Evolutionary conservation across 2,329 filamentous ascomycete genomes (phyloP).

Genomic region (Tolypocladium ophioglossoides): DNA sequence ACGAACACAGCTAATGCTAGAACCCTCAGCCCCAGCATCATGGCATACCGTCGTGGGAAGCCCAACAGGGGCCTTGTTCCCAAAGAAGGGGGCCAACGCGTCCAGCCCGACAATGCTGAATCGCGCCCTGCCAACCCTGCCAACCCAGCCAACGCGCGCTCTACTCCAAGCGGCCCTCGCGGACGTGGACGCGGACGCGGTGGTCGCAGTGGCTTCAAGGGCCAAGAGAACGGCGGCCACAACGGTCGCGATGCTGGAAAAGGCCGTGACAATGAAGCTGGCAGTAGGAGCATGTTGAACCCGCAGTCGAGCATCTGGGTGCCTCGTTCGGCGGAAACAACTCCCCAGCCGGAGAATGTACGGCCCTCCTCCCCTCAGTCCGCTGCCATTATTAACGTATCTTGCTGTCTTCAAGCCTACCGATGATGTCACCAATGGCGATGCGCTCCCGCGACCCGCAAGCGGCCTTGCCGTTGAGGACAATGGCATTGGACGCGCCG

Average conservation of each 20-base stretch:
- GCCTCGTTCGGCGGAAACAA: background rate
- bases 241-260: background rate
- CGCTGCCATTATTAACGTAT: background rate
- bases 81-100: background rate
- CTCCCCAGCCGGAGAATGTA: background rate
- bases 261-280: background rate
- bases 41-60: background rate
- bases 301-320: background rate
- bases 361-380: background rate
- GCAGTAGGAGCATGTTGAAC: background rate
- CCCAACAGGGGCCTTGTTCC: background rate
- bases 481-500: background rate
- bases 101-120: constrained; percentile 1
- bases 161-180: background rate
- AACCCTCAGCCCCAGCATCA: background rate
- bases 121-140: background rate
- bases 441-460: background rate
- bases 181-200: background rate
- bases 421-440: background rate
- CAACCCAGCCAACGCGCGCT: background rate
- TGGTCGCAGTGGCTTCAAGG: background rate
- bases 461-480: background rate
- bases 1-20: background rate
- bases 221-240: background rate
- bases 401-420: background rate